Evolutionary conservation across 805 yeast species (phyloP).

Genomic region (Candida arabinofermentans): DNA sequence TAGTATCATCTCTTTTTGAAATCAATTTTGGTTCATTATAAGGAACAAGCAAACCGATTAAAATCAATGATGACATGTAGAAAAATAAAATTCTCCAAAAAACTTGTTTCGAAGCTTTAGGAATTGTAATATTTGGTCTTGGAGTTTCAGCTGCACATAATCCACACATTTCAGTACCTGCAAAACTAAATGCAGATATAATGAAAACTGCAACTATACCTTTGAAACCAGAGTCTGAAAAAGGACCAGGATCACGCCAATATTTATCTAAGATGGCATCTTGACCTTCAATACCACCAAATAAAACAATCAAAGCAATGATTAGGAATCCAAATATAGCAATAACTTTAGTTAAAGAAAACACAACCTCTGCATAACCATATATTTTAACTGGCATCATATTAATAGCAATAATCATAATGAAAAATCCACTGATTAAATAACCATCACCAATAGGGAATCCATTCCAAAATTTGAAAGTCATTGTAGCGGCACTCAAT

Average conservation of each 20-base stretch:
- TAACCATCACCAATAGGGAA: slow-evolving; percentile 42
- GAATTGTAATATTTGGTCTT: slow-evolving; percentile 44
- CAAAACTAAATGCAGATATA: slow-evolving; percentile 52
- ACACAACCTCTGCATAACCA: slow-evolving; percentile 51
- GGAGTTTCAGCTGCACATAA: slow-evolving; percentile 47
- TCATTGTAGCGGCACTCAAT: slow-evolving; percentile 50
- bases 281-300: slow-evolving; percentile 44
- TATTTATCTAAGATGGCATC: slow-evolving; percentile 42
- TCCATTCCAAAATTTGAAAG: slow-evolving; percentile 46
- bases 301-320: slow-evolving; percentile 44
- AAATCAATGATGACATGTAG: slow-evolving; percentile 40
- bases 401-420: slow-evolving; percentile 44
- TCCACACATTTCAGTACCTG: slow-evolving; percentile 51
- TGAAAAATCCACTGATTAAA: slow-evolving; percentile 48
- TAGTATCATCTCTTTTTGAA: slow-evolving; percentile 26
- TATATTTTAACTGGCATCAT: slow-evolving; percentile 52
- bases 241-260: slow-evolving; percentile 43
- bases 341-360: slow-evolving; percentile 44
- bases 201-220: slow-evolving; percentile 52
- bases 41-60: slow-evolving; percentile 47
- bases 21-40: slow-evolving; percentile 34
- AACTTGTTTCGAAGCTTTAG: slow-evolving; percentile 51
- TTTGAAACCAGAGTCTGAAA: slow-evolving; percentile 42
- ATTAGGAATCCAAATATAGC: slow-evolving; percentile 53
- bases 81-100: slow-evolving; percentile 51